These are phyloP conservation scores for Mikania micrantha DNA, from an alignment of 129 eudicot species.

Conservation along the genomic window DNA sequence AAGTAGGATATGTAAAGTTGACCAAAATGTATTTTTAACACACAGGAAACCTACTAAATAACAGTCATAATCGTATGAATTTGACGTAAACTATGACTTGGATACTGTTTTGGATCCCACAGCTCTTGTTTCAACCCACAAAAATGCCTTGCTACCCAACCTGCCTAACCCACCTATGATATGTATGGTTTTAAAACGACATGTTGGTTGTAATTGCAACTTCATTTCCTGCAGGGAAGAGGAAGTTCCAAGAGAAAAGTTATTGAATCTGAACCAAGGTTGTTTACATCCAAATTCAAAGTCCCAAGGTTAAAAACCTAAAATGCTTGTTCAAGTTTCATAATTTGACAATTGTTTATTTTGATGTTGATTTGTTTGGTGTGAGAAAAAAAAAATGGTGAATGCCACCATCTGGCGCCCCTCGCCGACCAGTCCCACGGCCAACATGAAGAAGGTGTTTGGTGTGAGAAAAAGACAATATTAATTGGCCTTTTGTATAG, in stretches of 20 bases:
- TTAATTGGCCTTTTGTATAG: not conserved
- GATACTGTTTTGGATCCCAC: not conserved
- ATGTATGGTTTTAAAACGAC: not conserved
- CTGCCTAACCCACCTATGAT: not conserved
- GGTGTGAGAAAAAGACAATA: too few species aligned
- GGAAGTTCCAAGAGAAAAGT: slow-evolving; percentile 52
- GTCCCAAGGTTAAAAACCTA: slow-evolving; percentile 53
- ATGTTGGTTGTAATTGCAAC: not conserved
- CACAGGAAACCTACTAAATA: too few species aligned
- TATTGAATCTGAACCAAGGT: slow-evolving; percentile 28
- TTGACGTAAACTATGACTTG: too few species aligned
- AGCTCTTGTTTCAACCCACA: not conserved
- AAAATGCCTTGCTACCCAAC: not conserved
- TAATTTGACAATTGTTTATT: not conserved
- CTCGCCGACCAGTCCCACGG: too few species aligned
- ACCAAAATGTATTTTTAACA: not conserved
- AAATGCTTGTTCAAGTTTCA: slow-evolving; percentile 1
- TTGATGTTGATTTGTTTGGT: not conserved
- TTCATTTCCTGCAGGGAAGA: slow-evolving; percentile 32
- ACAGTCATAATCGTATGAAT: too few species aligned
- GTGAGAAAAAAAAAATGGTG: too few species aligned
- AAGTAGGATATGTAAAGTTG: too few species aligned
- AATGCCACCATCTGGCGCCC: too few species aligned
- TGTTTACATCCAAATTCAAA: slow-evolving; percentile 59
- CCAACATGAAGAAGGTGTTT: too few species aligned